Evolutionary conservation across 2,329 filamentous ascomycete genomes (phyloP), one percentile per base, ranked within the genome.

Genomic region (Penicillium sclerotiorum): DNA sequence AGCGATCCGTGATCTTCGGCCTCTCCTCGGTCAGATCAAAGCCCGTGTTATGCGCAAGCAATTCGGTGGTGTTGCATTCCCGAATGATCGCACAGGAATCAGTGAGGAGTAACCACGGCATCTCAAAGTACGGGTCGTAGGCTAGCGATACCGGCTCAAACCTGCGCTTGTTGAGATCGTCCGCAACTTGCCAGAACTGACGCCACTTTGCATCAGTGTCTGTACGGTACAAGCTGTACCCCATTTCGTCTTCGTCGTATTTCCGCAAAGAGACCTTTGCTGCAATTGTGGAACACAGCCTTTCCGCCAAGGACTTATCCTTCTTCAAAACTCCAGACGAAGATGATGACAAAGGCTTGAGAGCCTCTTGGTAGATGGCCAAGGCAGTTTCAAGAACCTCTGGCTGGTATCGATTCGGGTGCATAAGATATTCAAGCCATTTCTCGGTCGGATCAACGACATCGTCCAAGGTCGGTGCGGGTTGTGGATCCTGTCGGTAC

Each of bases 161-260:
- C 63, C 92, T 82, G 62, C 90, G 87, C 62, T 88, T 91, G 66
- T 97, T 91, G 33, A 99, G 76, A 66, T 96, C 92, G 11, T 89
- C 80, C 15, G 95, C 80, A 15, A 97, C 80, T 25, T 91, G 85
- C 74, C 91, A 96, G 70, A 95, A 95, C 43, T 89, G 84, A 55
- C 88, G 85, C 94, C 94, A 99, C 68, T 96, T 91, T 9, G 82
- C 80, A 64, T 94, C 88, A 45, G 87, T 85, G 25, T 89, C 85
- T 27, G 79, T 76, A 49, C 88, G 82, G 66, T 92, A 94, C 49
- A 86, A 80, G 20, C 88, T 84, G 59, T 89, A 90, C 62, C 95
- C 88, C 71, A 89, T 83, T 22, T 80, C 81, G 12, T 84, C 84
- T 12, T 83, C 79, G 8, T 83, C 74, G 23, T 76, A 77, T 46